phyloP scores from a whole-genome alignment of 2,329 filamentous ascomycete genomes.

The Rutstroemia sp. region DNA sequence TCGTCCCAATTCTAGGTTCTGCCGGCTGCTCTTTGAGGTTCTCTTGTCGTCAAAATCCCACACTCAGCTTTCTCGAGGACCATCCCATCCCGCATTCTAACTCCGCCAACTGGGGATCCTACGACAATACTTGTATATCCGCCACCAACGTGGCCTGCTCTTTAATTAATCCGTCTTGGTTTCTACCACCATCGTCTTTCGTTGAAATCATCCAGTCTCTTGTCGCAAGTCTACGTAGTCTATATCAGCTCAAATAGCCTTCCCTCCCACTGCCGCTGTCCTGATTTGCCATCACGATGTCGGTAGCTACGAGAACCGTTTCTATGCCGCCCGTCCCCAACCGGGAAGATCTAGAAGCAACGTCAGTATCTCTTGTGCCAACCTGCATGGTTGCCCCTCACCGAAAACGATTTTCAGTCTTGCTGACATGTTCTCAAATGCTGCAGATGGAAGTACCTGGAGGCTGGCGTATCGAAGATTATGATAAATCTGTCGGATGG shows the following conservation, averaged over 20 bases:
- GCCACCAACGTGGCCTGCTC: too few relatives aligned
- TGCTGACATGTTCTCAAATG: not conserved
- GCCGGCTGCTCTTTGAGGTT: too few relatives aligned
- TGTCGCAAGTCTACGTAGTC: not conserved
- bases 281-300: constrained; percentile 10
- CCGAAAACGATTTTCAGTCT: not conserved
- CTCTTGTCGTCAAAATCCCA: not conserved
- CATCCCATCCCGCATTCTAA: too few relatives aligned
- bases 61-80: not conserved
- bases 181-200: not conserved
- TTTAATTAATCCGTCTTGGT: too few relatives aligned
- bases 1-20: too few relatives aligned
- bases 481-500: constrained; percentile 90
- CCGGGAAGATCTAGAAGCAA: constrained; percentile 55
- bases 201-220: not conserved
- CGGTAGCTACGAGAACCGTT: constrained; percentile 14
- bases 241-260: not conserved
- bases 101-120: too few relatives aligned
- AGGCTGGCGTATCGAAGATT: constrained; percentile 81
- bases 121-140: too few relatives aligned
- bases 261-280: not conserved
- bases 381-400: not conserved
- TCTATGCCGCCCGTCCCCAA: constrained; percentile 52
- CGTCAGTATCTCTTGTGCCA: constrained; percentile 39
- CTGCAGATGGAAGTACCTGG: constrained; percentile 78